Evolutionary conservation across 2,329 filamentous ascomycete genomes (phyloP), one percentile per base, ranked within the genome.

Genomic region (Sporothrix euskadiensis): DNA sequence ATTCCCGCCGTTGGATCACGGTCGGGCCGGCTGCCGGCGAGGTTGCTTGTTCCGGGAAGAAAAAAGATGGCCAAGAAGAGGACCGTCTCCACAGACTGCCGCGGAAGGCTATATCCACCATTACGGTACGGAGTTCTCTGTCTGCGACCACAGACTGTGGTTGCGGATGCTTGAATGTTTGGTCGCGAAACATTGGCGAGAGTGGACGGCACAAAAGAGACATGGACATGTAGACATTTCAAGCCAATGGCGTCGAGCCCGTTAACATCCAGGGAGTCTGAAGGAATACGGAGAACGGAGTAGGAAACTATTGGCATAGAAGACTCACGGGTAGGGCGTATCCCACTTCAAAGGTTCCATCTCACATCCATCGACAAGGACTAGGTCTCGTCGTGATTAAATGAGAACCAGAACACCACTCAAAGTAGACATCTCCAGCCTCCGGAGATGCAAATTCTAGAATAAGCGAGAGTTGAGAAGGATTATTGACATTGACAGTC

Each of bases 191-290:
- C 14, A 39, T 61, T 39, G 57, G 57, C 30, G 57, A 61, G 30
- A 39, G 57, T 63, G 57, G 57, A 61, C 16, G 19, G 22, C 7
- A n/a, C 32, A 35, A 2, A 39, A 39, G 3, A 22, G 19, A 63
- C 32, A 59, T 30, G 57, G 57, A 32, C 57, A 22, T 63, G 57
- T 63, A 63, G 41, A 63, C 32, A 63, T 41, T 59, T 26, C 30
- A 35, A n/a, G 56, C 14, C 30, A 59, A 35, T 14, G n/a, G n/a
- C 16, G 56, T 6, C 52, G 22, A 56, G 52, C 0, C 9, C 2
- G 52, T 56, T 22, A 22, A 32, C 7, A 1, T 19, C 14, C 6
- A 59, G 30, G 14, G 56, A 59, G 30, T 59, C 4, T 44, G 35
- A 2, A 63, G n/a, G 35, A 6, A 41, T 41, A 63, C 59, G 59